Evolutionary conservation across 1,139 yeast genomes (phyloP), one percentile per base, ranked within the genome.

Genomic region (Sugiyamaella paludigena): DNA sequence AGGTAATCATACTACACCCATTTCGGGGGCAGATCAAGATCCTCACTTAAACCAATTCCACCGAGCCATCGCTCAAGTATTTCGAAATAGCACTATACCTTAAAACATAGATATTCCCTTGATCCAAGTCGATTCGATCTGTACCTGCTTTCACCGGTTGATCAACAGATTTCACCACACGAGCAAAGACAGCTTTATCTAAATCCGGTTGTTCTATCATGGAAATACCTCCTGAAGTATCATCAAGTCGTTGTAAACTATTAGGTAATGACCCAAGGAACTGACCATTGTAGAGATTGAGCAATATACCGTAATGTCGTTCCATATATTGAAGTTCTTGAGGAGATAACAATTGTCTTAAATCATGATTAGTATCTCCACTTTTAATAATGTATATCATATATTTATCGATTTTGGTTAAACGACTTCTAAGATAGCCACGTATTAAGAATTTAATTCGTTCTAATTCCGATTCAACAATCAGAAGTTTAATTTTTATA

Each of bases 381-480:
- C 36, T 38, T 34, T 29, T 31, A n/a, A 38, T 65, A 41, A 87
- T 79, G 59, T 70, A 80, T 3, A 86, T 71, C 16, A 88, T 75
- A 66, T 73, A 83, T 54, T 74, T 75, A 69, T 89, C 96, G 39
- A 91, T 77, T 62, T 69, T 66, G 47, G 69, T 56, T 49, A 94
- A 69, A 50, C 99, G 73, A 2, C 92, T 78, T 51, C 98, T 76
- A 33, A 91, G 73, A 64, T 88, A 91, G 26, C 89, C 78, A 48
- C 98, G 73, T 15, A 91, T 74, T 38, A 92, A 69, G 63, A 84
- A 92, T 60, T 85, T 88, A 43, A 88, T 78, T 50, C 98, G 72
- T 61, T 92, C 98, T 27, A 92, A 76, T 60, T 92, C 98, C 3
- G 95, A 85, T 64, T 92, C 98, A 54, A 91, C 83, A 15, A 94